Evolutionary conservation across 805 yeast species (phyloP).

Genomic region (Brettanomyces nanus): DNA sequence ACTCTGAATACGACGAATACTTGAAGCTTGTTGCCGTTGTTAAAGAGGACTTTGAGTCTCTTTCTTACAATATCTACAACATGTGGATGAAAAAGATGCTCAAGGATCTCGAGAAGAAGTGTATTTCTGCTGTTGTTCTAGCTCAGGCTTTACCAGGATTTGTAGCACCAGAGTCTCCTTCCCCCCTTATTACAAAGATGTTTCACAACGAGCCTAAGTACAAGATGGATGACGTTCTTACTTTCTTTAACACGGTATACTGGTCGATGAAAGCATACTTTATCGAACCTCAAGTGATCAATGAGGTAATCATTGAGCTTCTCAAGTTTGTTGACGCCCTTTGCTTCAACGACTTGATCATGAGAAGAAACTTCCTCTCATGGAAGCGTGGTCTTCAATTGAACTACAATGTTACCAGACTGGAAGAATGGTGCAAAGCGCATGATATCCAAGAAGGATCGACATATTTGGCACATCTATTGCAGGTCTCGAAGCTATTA

Average conservation of each 20-base stretch:
- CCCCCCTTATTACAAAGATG: conserved; percentile 75
- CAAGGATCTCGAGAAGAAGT: conserved; percentile 82
- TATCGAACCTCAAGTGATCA: conserved; percentile 76
- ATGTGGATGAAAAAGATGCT: conserved; percentile 96
- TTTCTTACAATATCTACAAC: conserved; percentile 89
- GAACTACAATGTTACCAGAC: conserved; percentile 90
- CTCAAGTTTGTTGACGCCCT: conserved; percentile 82
- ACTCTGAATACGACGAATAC: conserved; percentile 84
- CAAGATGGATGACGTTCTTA: conserved; percentile 91
- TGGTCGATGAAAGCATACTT: conserved; percentile 91
- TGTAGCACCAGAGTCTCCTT: conserved; percentile 66
- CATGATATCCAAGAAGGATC: conserved; percentile 88
- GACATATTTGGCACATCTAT: conserved; percentile 71
- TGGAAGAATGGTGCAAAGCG: conserved; percentile 97
- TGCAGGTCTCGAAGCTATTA: conserved; percentile 87
- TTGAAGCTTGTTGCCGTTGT: conserved; percentile 82
- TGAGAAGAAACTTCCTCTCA: conserved; percentile 88
- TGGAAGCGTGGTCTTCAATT: conserved; percentile 98
- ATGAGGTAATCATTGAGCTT: conserved; percentile 76
- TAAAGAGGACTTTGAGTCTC: conserved; percentile 87
- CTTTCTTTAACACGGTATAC: conserved; percentile 81
- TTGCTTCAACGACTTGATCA: conserved; percentile 90
- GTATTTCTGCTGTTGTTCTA: conserved; percentile 88
- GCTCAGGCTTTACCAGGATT: conserved; percentile 96
- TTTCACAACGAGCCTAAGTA: conserved; percentile 64